Conservation (phyloP, 345 rosid species). For the Luvunga scandens region DNA sequence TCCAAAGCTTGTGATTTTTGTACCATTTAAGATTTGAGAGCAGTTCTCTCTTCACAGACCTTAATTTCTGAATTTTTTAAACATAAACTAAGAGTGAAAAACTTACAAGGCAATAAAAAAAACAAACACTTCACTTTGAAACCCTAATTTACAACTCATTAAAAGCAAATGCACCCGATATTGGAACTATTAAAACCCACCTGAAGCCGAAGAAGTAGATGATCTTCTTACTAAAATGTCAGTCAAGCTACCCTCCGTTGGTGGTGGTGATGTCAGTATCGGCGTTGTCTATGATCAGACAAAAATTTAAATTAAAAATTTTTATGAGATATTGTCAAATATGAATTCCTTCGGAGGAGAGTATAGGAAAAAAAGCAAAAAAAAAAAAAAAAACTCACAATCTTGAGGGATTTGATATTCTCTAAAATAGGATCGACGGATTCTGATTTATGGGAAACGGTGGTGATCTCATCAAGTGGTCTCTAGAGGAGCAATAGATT, state of each 20-base stretch:
- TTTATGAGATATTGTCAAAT: not conserved
- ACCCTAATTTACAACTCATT: not conserved
- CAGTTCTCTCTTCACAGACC: not conserved
- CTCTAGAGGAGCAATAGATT: constrained; percentile 20
- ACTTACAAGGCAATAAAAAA: not conserved
- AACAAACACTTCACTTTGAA: not conserved
- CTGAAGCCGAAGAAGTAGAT: constrained; percentile 49
- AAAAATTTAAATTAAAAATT: not conserved
- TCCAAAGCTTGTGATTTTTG: not conserved
- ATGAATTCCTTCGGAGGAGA: not conserved
- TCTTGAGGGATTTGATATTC: constrained; percentile 70
- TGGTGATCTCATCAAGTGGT: constrained; percentile 68
- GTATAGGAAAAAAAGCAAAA: not conserved
- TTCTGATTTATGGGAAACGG: constrained; percentile 63
- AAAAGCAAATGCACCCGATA: not conserved
- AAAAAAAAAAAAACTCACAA: constrained; percentile 43
- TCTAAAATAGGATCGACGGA: constrained; percentile 68
- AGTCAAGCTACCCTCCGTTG: constrained; percentile 82
- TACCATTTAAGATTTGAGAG: not conserved
- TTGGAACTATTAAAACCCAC: constrained; percentile 27
- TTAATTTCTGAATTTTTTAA: not conserved
- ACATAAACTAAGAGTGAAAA: not conserved
- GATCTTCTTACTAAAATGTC: constrained; percentile 88
- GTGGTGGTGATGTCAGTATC: constrained; percentile 65
- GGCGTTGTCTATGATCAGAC: constrained; percentile 56